Evolutionary conservation across 768 basidiomycete genomes (phyloP).

Genomic region (Lactifluus pinguis): DNA sequence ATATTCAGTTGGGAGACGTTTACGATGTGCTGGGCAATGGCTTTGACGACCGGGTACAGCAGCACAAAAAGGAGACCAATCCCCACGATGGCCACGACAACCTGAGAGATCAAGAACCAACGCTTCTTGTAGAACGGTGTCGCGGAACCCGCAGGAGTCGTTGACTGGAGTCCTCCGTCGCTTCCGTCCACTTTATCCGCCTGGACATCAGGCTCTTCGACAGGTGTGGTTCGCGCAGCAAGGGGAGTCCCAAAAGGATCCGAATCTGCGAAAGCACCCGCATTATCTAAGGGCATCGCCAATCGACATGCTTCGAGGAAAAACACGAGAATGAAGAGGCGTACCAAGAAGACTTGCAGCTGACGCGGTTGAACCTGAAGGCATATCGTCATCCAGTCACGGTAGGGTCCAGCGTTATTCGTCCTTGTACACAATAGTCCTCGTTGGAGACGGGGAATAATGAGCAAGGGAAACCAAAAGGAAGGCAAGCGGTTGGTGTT

Average conservation of each 20-base stretch:
- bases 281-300: neutral
- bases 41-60: constrained; percentile 57
- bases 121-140: constrained; percentile 50
- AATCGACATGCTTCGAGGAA: neutral
- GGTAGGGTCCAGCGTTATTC: too few species aligned
- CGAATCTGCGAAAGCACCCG: neutral
- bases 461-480: too few species aligned
- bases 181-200: neutral
- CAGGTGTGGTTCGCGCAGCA: neutral
- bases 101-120: constrained; percentile 52
- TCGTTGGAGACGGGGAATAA: too few species aligned
- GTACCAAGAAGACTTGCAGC: neutral
- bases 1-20: constrained; percentile 47
- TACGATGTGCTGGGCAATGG: constrained; percentile 57
- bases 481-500: neutral
- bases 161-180: neutral
- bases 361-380: neutral
- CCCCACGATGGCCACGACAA: constrained; percentile 41
- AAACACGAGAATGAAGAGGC: neutral
- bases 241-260: neutral
- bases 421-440: too few species aligned
- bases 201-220: neutral
- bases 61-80: constrained; percentile 61
- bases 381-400: neutral
- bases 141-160: neutral